These are phyloP conservation scores for Rhodotorula sp. DNA, from an alignment of 1,284 basidiomycete species.

Conservation along the genomic window DNA sequence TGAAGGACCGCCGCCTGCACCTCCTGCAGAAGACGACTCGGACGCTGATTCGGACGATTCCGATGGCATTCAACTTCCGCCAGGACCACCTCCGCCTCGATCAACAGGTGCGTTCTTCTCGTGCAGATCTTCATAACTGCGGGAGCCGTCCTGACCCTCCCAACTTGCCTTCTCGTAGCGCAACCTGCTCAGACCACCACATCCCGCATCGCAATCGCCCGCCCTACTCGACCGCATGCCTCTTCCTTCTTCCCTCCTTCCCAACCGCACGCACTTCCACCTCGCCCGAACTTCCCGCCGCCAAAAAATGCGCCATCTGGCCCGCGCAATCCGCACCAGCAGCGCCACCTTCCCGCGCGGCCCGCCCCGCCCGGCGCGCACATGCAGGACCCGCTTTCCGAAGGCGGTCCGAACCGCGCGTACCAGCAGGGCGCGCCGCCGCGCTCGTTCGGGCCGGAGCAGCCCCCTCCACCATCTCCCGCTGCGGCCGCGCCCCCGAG, in stretches of 20 bases:
- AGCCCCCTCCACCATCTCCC: neutral
- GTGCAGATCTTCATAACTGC: too few species aligned
- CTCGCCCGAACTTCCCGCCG: constrained; percentile 19
- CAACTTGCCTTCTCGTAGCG: neutral
- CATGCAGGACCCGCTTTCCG: constrained; percentile 51
- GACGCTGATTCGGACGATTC: constrained; percentile 48
- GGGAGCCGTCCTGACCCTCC: too few species aligned
- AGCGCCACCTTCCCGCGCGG: constrained; percentile 31
- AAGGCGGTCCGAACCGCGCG: constrained; percentile 47
- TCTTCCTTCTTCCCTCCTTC: constrained; percentile 19
- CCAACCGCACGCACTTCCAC: constrained; percentile 24
- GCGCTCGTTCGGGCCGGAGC: constrained; percentile 29
- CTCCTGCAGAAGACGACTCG: neutral
- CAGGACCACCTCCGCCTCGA: constrained; percentile 43
- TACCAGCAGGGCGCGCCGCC: constrained; percentile 43
- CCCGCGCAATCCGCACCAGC: constrained; percentile 12
- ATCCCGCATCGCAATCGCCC: constrained; percentile 34
- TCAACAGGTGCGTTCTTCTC: neutral
- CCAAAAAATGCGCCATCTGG: constrained; percentile 7
- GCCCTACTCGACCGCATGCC: constrained; percentile 20
- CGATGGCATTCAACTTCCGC: constrained; percentile 47
- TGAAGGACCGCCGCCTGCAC: constrained; percentile 68
- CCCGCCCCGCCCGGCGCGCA: constrained; percentile 42
- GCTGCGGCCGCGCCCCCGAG: constrained; percentile 21
- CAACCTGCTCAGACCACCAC: constrained; percentile 28